A percentile compares a stretch with the other conserved stretches of the same genome.
phyloP scores from a whole-genome alignment of 208 protist species.

The Trypanosoma caninum region DNA sequence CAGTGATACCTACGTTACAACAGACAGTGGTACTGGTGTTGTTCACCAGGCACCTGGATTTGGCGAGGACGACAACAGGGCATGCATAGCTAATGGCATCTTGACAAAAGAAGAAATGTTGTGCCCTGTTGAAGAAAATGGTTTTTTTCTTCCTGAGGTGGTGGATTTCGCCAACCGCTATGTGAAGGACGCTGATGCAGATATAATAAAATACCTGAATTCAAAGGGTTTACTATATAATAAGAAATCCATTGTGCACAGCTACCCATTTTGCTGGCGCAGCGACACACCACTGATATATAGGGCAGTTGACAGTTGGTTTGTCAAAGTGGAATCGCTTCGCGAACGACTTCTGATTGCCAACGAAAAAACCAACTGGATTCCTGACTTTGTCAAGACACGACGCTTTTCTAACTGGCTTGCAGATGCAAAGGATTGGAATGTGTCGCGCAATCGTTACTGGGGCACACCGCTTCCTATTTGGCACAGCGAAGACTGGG shows the following conservation, averaged over 20 bases:
- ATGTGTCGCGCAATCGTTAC: slow-evolving; percentile 98
- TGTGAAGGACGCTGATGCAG: slow-evolving; percentile 97
- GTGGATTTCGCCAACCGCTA: slow-evolving; percentile 94
- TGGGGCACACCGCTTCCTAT: slow-evolving; percentile 99
- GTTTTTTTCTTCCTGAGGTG: slow-evolving; percentile 96
- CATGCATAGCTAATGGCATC: slow-evolving; percentile 94
- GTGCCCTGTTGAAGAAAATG: slow-evolving; percentile 99
- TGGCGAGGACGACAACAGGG: slow-evolving; percentile 99
- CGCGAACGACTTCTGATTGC: slow-evolving; percentile 94
- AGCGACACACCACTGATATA: slow-evolving; percentile 99
- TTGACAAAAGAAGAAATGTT: slow-evolving; percentile 81
- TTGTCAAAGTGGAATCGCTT: slow-evolving; percentile 97
- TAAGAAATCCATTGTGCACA: slow-evolving; percentile 92
- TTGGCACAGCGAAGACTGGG: slow-evolving; percentile 96
- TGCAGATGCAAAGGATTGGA: slow-evolving; percentile 97
- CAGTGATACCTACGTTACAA: slow-evolving; percentile 96
- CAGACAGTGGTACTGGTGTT: slow-evolving; percentile 98
- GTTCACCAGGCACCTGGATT: slow-evolving; percentile 99
- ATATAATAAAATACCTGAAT: slow-evolving; percentile 96
- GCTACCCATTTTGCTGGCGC: slow-evolving; percentile 99
- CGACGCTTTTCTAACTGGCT: slow-evolving; percentile 99
- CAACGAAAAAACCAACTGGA: slow-evolving; percentile 97
- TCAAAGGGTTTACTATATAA: slow-evolving; percentile 86
- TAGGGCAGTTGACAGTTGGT: slow-evolving; percentile 98
- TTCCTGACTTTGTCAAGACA: slow-evolving; percentile 97